Evolutionary conservation across 345 rosid genomes (phyloP), one percentile per base, ranked within the genome.

Genomic region (Brassica incana): DNA sequence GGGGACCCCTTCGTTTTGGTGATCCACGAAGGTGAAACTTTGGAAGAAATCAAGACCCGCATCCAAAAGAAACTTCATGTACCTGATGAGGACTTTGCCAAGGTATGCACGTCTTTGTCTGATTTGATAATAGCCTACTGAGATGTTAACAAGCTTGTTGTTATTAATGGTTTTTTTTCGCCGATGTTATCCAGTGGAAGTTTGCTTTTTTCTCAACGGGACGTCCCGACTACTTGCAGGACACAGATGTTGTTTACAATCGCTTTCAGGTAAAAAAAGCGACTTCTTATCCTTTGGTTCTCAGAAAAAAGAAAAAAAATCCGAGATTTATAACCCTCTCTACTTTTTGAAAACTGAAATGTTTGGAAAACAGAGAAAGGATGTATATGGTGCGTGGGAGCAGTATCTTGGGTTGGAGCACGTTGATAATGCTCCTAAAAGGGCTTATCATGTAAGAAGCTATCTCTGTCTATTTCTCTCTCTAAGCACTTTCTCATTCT

Each of bases 1-100:
- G 99, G 99, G 5, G 99, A 95, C 72, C 99, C 99, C 18, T 95
- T 95, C 85, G 89, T 95, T 83, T 84, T 95, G 85, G 95, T 91
- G 32, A 90, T 92, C 80, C 97, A 80, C 74, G 98, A 92, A 77
- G 93, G 91, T 74, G 99, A 95, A 83, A 92, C 90, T 25, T 81
- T 95, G 67, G 87, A 89, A 80, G 96, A 91, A 77, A 87, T 89
- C 29, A 95, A 91, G 84, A 79, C 68, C 45, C 90, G 97, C 67
- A 76, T 92, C 78, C 99, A 91, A 73, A 92, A 87, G 84, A 95
- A 92, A 73, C 82, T 95, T 70, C 91, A 85, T 81, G 91, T 92
- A 83, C 86, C 90, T 68, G 99, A 95, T 77, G 97, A 95, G 69
- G 99, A 93, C 50, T 95, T 91, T 71, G 76, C 97, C 1, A 92